A percentile compares a stretch with the other conserved stretches of the same genome.
phyloP scores from a whole-genome alignment of 768 basidiomycete genomes.

The Galerina sulciceps region DNA sequence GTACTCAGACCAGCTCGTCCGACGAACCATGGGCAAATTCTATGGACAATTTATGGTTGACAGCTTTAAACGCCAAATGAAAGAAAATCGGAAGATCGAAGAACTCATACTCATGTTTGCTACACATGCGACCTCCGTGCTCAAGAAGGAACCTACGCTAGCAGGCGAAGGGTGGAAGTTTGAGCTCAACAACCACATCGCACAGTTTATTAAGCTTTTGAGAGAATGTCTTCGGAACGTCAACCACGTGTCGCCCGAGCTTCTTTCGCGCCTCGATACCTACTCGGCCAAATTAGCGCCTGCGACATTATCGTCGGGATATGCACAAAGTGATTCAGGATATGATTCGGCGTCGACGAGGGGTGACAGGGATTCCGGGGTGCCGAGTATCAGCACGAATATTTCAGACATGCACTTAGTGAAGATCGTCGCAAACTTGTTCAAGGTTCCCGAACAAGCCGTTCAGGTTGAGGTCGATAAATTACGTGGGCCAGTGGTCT shows the following conservation, averaged over 20 bases:
- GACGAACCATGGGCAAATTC: slow-evolving; percentile 90
- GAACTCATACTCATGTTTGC: slow-evolving; percentile 97
- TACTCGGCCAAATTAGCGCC: slow-evolving; percentile 84
- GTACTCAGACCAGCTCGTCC: slow-evolving; percentile 87
- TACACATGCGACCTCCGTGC: slow-evolving; percentile 82
- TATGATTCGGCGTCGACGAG: slow-evolving; percentile 67
- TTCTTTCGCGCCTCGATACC: slow-evolving; percentile 79
- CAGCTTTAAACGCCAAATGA: slow-evolving; percentile 86
- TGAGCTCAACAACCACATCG: slow-evolving; percentile 92
- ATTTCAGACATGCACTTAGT: slow-evolving; percentile 83
- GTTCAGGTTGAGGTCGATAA: slow-evolving; percentile 78
- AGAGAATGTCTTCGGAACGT: slow-evolving; percentile 76
- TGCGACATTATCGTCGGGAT: slow-evolving; percentile 36
- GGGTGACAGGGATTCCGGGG: slow-evolving; percentile 51
- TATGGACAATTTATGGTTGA: slow-evolving; percentile 90
- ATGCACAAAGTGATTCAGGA: slow-evolving; percentile 59
- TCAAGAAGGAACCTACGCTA: slow-evolving; percentile 88
- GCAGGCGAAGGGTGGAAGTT: slow-evolving; percentile 90
- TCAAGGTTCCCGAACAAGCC: slow-evolving; percentile 72
- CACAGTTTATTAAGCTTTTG: slow-evolving; percentile 84
- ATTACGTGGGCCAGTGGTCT: slow-evolving; percentile 61
- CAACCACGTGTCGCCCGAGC: slow-evolving; percentile 82
- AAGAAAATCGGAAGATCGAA: slow-evolving; percentile 96
- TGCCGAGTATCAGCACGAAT: slow-evolving; percentile 43
- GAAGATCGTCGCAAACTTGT: slow-evolving; percentile 66